Evolutionary conservation across 2,329 filamentous ascomycete species (phyloP), one percentile per base, ranked within the genome.

Genomic region (Paecilomyces formosus): DNA sequence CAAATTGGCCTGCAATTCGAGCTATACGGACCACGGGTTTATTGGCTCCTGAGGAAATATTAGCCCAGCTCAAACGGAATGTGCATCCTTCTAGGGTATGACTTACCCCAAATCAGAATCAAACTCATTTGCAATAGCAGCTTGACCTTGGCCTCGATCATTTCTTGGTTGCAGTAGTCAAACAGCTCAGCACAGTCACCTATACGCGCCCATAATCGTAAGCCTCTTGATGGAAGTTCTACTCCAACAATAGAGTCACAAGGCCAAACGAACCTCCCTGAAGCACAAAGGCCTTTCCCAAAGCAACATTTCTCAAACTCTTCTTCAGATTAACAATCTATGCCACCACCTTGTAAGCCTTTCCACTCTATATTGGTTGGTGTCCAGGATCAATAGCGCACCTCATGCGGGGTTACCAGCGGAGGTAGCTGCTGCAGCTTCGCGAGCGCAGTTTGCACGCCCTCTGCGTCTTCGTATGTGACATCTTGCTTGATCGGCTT

Each of bases 71-170:
- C 21, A 21, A 28, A 13, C 24, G 3, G n/a, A 49, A 33, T 24
- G 21, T 21, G 33, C 21, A n/a, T 6, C 76, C 86, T 39, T n/a
- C 3, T 18, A 39, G 86, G 76, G 83, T 81, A 60, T 31, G 82
- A 82, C 65, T 39, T 68, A 76, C 74, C 94, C 88, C 92, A 97
- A 72, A 97, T 92, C 60, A 99, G 81, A 1, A 99, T 90, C 66
- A 99, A 79, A 64, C 90, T 96, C 93, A 99, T 97, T 78, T 99
- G 94, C 60, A 99, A 80, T 30, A 99, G 83, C 26, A 99, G 84
- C 78, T 97, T 97, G 75, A 97, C 91, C 81, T 97, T 99, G 62
- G 90, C 88, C 76, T 97, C 92, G 66, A 99, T 97, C 64, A 89
- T 88, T 13, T 84, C 83, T 72, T 92, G 88, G 67, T 89, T 87